Base-by-base conservation (phyloP, 306 rosid species). In the Trifolium subterraneum region DNA sequence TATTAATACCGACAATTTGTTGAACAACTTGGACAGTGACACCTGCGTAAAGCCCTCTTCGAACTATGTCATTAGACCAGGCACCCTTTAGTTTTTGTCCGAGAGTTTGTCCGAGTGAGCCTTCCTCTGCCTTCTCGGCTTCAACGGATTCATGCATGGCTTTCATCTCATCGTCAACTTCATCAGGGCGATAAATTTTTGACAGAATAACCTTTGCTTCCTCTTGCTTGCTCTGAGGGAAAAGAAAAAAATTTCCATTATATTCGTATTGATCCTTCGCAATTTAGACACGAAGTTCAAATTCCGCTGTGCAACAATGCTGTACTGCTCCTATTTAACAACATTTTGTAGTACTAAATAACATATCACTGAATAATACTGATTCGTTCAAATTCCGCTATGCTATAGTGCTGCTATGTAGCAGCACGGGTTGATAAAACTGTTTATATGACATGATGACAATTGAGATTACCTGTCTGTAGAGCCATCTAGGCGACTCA, bases 401-500 rank as follows among this genome's bases (percentile, higher is more conserved):
- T 12, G 47, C 13, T 42, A 42, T 42, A 42, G 13, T 4, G 4
- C 47, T 5, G 15, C 47, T 11, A 10, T 42, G 4, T 13, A 10
- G 3, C 15, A 13, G 10, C 48, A 11, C 33, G 12, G 4, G 15
- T 13, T 42, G 19, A 48, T 8, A 35, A 48, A 48, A 15, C 4
- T 6, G 1, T 15, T 15, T 48, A n/a, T 18, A 48, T 6, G 55
- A n/a, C 55, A 48, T 8, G 7, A 10, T 9, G 33, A 31, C 41
- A 19, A 29, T 27, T 7, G 54, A 44, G 15, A 51, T 81, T 67
- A 93, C 97, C 89, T 79, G 73, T 58, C 97, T 81, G 76, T 86
- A 93, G 14, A 93, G 96, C 92, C 93, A 93, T 73, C 93, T 84
- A 7, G 97, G 98, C 29, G 98, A 91, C 81, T 91, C 97, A 2